Base-by-base conservation (phyloP, 257 asterid genomes). In the Gentiana straminea region DNA sequence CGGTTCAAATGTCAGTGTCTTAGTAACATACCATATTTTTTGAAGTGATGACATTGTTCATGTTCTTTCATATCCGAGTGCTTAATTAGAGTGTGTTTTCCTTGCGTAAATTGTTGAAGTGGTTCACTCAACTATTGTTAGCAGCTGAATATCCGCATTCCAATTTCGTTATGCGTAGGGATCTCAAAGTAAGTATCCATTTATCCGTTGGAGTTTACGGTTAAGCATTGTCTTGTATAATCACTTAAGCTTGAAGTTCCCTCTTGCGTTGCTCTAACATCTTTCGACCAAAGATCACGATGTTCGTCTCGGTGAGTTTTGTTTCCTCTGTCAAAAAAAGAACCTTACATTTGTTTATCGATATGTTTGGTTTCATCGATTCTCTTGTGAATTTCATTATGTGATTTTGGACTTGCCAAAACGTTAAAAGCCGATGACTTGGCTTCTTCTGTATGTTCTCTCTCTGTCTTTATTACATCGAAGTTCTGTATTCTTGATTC, bases 381-480 rank as follows among this genome's bases (percentile, higher is more conserved):
- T 41, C 46, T 41, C 2, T 41, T 41, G 46, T 41, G 46, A 41
- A 41, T 3, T 15, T 15, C 24, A 15, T 15, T 77, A 92, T 97
- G 99, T 67, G 99, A 92, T 74, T 92, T 92, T 70, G 99, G 99
- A 71, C 94, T 92, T 54, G 99, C 99, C 32, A 92, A 92, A 76
- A 85, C 97, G 48, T 56, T 92, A 83, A 88, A 88, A 78, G 94
- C 94, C 57, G 99, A 92, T 73, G 97, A 92, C 79, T 79, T 92
- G 90, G 94, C 99, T 68, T 92, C 99, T 75, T 92, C 99, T 7
- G 99, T 92, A 83, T 58, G 95, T 77, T 36, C 47, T 68, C 49
- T 61, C 66, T 47, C 67, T 66, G 6, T 41, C 46, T 41, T 41
- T 41, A 15, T 15, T 15, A 15, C 9, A 41, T 41, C 46, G 9